These are phyloP conservation scores for Sanghuangporus baumii DNA, from an alignment of 1,284 basidiomycete species.

Conservation along the genomic window DNA sequence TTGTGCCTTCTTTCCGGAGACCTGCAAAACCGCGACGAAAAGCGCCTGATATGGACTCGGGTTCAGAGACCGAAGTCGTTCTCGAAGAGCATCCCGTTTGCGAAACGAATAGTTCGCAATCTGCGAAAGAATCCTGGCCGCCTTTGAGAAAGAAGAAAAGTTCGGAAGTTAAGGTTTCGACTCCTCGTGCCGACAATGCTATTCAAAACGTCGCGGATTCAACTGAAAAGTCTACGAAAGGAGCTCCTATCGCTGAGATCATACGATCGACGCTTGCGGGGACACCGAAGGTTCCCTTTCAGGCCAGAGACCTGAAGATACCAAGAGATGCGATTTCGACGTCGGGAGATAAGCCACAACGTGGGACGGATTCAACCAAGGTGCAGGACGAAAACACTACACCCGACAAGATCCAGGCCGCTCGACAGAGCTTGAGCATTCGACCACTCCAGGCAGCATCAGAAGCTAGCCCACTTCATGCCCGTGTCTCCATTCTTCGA, in stretches of 20 bases:
- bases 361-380: background rate
- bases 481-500: background rate
- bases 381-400: background rate
- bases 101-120: background rate
- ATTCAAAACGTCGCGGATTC: background rate
- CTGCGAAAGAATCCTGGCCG: background rate
- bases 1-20: background rate
- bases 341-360: background rate
- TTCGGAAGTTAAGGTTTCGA: background rate
- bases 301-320: background rate
- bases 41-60: background rate
- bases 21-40: background rate
- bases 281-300: background rate
- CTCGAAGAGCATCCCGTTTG: background rate
- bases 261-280: background rate
- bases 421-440: background rate
- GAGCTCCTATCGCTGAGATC: background rate
- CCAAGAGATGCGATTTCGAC: background rate
- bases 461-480: background rate
- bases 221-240: background rate
- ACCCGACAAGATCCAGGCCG: background rate
- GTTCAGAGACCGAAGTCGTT: conserved; percentile 1
- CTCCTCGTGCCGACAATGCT: background rate
- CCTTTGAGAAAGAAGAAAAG: conserved; percentile 2
- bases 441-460: background rate